Percentiles rank a stretch among this genome's conserved stretches.
Conservation (phyloP, 148 eudicot genomes). For the Heliosperma pusillum region DNA sequence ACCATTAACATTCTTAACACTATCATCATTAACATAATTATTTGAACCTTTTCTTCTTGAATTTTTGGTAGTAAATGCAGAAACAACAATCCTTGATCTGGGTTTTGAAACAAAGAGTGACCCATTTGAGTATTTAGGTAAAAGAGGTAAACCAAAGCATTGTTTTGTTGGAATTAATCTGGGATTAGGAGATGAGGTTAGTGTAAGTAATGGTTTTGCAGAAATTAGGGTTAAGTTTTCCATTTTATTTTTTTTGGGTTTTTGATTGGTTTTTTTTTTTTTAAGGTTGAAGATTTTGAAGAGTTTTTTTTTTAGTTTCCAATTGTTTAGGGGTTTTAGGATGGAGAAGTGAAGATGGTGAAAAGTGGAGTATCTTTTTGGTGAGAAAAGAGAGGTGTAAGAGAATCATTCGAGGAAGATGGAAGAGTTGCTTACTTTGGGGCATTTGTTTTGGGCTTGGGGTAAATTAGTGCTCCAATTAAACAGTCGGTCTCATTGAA, state of each 20-base stretch:
- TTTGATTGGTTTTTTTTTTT: not conserved
- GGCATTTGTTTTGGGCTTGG: too few relatives aligned
- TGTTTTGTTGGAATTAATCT: conserved; percentile 18
- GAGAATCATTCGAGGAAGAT: not conserved
- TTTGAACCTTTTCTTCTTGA: conserved; percentile 14
- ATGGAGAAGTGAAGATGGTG: not conserved
- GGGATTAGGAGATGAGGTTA: conserved; percentile 26
- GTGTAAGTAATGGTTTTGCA: conserved; percentile 31
- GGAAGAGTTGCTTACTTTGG: not conserved
- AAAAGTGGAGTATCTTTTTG: not conserved
- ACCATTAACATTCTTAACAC: too few relatives aligned
- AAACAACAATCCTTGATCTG: conserved; percentile 22
- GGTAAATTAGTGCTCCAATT: too few relatives aligned
- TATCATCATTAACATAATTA: not conserved
- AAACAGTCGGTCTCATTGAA: too few relatives aligned
- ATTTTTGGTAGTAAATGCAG: conserved; percentile 22
- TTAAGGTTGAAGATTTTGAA: too few relatives aligned
- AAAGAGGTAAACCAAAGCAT: conserved; percentile 28
- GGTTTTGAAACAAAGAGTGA: conserved; percentile 20
- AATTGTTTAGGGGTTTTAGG: not conserved
- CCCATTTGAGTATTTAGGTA: conserved; percentile 19
- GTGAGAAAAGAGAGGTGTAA: not conserved
- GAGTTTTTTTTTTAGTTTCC: too few relatives aligned
- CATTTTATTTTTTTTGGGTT: too few relatives aligned
- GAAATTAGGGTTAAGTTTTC: conserved; percentile 43